Percentiles rank a stretch among this genome's conserved stretches.
Conservation (phyloP, 2,329 filamentous ascomycete genomes). For the Samsoniella hepiali region DNA sequence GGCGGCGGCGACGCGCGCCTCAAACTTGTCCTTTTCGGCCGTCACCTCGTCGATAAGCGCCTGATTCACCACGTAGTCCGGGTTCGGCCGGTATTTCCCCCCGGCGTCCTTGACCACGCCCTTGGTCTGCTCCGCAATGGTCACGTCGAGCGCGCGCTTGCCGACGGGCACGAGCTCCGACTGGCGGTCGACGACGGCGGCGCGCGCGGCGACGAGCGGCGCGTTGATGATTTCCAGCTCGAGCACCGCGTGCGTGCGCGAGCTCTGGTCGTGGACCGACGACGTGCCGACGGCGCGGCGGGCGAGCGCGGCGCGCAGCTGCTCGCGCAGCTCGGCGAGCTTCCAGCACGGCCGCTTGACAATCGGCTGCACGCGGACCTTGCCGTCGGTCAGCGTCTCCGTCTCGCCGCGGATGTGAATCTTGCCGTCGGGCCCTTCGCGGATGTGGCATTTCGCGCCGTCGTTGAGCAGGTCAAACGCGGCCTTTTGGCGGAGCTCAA, state of each 20-base stretch:
- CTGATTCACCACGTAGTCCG: slow-evolving; percentile 35
- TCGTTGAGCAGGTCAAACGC: slow-evolving; percentile 42
- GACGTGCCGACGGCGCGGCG: slow-evolving; percentile 36
- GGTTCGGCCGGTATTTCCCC: slow-evolving; percentile 34
- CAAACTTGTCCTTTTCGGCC: slow-evolving; percentile 35
- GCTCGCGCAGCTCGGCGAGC: slow-evolving; percentile 31
- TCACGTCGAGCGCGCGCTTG: slow-evolving; percentile 24
- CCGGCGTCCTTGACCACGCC: slow-evolving; percentile 28
- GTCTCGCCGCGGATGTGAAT: slow-evolving; percentile 41
- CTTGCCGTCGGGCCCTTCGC: slow-evolving; percentile 39
- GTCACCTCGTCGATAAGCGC: slow-evolving; percentile 38
- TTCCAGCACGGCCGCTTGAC: slow-evolving; percentile 33
- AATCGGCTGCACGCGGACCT: slow-evolving; percentile 41
- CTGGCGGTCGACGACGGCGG: slow-evolving; percentile 39
- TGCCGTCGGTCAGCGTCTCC: slow-evolving; percentile 37
- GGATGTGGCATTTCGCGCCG: slow-evolving; percentile 36
- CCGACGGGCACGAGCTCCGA: slow-evolving; percentile 42
- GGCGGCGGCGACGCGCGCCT: slow-evolving; percentile 32
- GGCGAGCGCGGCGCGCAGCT: slow-evolving; percentile 30
- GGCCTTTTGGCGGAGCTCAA: slow-evolving; percentile 39
- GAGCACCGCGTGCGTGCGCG: slow-evolving; percentile 42
- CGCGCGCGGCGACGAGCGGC: slow-evolving; percentile 33
- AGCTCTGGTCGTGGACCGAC: slow-evolving; percentile 42
- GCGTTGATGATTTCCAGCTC: slow-evolving; percentile 41
- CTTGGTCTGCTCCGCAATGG: slow-evolving; percentile 23